Evolutionary conservation across 495 filamentous ascomycete species (phyloP).

Genomic region (Niebla homalea): DNA sequence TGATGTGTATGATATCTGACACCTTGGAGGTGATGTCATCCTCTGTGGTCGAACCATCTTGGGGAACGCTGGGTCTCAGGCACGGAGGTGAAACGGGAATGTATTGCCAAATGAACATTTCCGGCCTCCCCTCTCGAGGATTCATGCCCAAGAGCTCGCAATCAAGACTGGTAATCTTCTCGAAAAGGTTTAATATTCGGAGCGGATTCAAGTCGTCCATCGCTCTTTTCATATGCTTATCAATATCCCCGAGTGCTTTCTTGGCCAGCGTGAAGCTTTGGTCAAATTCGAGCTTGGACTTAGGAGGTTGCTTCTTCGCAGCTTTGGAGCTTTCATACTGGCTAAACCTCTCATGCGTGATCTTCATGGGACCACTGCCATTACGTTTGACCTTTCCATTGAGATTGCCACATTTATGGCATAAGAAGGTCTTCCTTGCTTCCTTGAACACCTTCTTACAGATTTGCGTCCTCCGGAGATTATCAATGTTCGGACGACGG

Average conservation of each 20-base stretch:
- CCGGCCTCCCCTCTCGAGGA: slow-evolving; percentile 73
- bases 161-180: slow-evolving; percentile 67
- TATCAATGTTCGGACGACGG: slow-evolving; percentile 72
- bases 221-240: slow-evolving; percentile 78
- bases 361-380: slow-evolving; percentile 63
- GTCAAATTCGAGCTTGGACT: slow-evolving; percentile 70
- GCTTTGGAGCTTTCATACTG: slow-evolving; percentile 76
- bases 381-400: slow-evolving; percentile 87
- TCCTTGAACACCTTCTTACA: slow-evolving; percentile 78
- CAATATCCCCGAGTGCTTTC: slow-evolving; percentile 62
- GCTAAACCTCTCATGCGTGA: slow-evolving; percentile 86
- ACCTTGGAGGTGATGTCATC: slow-evolving; percentile 93
- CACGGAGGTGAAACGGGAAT: slow-evolving; percentile 86
- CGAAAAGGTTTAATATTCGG: slow-evolving; percentile 78
- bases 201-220: slow-evolving; percentile 90
- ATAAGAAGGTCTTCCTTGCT: slow-evolving; percentile 70
- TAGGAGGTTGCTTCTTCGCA: slow-evolving; percentile 64
- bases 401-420: slow-evolving; percentile 58
- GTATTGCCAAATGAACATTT: slow-evolving; percentile 97
- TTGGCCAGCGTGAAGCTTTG: slow-evolving; percentile 67
- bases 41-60: slow-evolving; percentile 83
- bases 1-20: slow-evolving; percentile 84
- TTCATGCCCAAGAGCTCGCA: slow-evolving; percentile 85
- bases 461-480: slow-evolving; percentile 61
- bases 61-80: slow-evolving; percentile 83